phyloP scores from a whole-genome alignment of 371 early-diverging fungal genomes.

The Mortierella sp. region DNA sequence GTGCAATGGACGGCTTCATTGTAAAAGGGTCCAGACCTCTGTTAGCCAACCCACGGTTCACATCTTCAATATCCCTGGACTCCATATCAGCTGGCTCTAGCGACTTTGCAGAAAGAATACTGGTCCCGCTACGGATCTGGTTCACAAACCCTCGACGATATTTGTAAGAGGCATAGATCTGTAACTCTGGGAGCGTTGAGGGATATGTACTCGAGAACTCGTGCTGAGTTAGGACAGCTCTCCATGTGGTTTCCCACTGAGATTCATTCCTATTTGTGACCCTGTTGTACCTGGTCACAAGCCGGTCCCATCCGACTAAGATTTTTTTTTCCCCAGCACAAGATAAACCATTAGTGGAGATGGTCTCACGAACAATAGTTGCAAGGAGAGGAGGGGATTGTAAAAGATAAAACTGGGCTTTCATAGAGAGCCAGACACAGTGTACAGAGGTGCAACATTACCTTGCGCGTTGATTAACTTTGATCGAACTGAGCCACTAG shows the following conservation, averaged over 20 bases:
- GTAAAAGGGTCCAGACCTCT: conserved; percentile 63
- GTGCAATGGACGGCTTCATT: conserved; percentile 63
- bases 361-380: no score
- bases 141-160: conserved; percentile 68
- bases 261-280: conserved; percentile 59
- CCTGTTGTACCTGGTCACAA: conserved; percentile 57
- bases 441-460: neutral
- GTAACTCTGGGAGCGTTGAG: conserved; percentile 58
- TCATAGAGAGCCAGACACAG: no score
- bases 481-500: conserved; percentile 61
- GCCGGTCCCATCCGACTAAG: conserved; percentile 48
- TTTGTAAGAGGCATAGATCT: conserved; percentile 68
- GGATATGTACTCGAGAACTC: conserved; percentile 59
- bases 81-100: conserved; percentile 58
- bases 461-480: conserved; percentile 67
- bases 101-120: conserved; percentile 57
- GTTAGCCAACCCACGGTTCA: conserved; percentile 33
- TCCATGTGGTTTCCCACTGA: conserved; percentile 66
- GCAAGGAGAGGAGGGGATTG: no score
- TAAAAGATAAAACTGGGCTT: no score
- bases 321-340: no score
- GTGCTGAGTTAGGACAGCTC: conserved; percentile 57
- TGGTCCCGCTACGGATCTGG: conserved; percentile 59
- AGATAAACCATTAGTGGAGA: no score
- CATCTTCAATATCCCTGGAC: conserved; percentile 42